Conservation (phyloP, 2,329 filamentous ascomycete species). For the Biscogniauxia marginata region DNA sequence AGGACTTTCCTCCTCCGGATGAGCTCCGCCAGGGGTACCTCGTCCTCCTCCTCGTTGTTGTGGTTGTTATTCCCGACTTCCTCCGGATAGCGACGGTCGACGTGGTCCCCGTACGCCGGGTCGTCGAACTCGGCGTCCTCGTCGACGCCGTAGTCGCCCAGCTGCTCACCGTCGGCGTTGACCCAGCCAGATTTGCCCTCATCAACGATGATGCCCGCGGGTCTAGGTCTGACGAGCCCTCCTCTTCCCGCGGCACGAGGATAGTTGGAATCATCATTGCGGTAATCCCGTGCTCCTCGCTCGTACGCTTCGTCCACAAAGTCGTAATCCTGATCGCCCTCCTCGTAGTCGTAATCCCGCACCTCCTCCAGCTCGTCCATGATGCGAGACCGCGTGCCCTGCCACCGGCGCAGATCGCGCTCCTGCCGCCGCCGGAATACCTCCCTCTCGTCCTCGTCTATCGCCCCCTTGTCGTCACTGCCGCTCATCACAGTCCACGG, state of each 20-base stretch:
- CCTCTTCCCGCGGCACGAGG: not conserved
- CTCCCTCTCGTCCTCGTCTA: conserved; percentile 42
- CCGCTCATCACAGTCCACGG: too few relatives aligned
- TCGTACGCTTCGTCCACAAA: conserved; percentile 40
- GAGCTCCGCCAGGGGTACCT: conserved; percentile 69
- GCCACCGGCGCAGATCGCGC: conserved; percentile 42
- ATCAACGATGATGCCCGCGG: conserved; percentile 20
- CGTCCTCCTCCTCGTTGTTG: conserved; percentile 47
- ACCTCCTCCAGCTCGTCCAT: conserved; percentile 52
- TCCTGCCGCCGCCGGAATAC: conserved; percentile 52
- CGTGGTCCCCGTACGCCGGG: conserved; percentile 2
- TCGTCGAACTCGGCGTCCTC: conserved; percentile 60
- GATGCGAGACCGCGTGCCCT: conserved; percentile 35
- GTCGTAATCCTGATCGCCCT: conserved; percentile 51
- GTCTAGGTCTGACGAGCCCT: conserved; percentile 45
- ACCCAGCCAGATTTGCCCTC: conserved; percentile 63
- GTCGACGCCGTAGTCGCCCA: conserved; percentile 78
- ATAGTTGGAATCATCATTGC: not conserved
- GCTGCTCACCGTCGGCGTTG: conserved; percentile 71
- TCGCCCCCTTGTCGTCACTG: too few relatives aligned
- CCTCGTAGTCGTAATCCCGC: conserved; percentile 42
- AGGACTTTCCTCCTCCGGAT: conserved; percentile 53
- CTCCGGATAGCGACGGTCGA: conserved; percentile 38
- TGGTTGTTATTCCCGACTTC: too few relatives aligned
- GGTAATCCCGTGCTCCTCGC: not conserved